Base-by-base conservation (phyloP, 768 basidiomycete species). In the Butyriboletus loyo region DNA sequence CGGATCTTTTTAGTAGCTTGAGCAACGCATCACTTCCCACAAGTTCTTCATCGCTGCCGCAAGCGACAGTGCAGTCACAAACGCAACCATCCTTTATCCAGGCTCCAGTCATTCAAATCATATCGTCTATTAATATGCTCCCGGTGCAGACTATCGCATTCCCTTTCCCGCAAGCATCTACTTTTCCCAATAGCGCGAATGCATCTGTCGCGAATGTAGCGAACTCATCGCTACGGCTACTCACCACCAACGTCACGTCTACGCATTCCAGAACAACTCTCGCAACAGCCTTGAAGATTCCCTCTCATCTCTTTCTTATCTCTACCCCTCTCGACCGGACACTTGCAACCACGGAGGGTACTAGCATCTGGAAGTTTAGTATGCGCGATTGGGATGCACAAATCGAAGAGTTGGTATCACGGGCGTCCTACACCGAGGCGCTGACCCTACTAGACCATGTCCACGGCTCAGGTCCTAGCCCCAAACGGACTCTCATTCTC, bases 371-470 rank as follows among this genome's bases (percentile, higher is more conserved):
- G 92, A 75, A 76, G 28, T 73, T 95, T 44, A 57, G 63, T 8
- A 86, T 93, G 79, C 81, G 77, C 57, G 72, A 85, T 0, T 89
- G 92, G 86, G 77, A 81, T 7, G 81, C 85, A 21, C 91, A 96
- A 60, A 78, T 97, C 15, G 92, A 96, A 56, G 91, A 95, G 61
- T 77, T 96, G 19, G 83, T 94, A 4, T 67, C 74, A 30, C 76
- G 68, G 4, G 87, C 85, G 0, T 71, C 77, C 30, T 94, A 94
- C 65, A 73, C 77, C 0, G 89, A 96, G 61, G 94, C 91, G 0
- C 75, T 94, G n/a, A 79, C 86, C 2, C 72, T 96, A 7, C 73
- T 96, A 9, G 85, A 89, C 46, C 82, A 38, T 11, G 37, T 66
- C 17, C 43, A 58, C 17, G 55, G 56, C 11, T 40, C 52, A 2